phyloP scores from a whole-genome alignment of 2,329 filamentous ascomycete species.

The Cladosporium sp. region DNA sequence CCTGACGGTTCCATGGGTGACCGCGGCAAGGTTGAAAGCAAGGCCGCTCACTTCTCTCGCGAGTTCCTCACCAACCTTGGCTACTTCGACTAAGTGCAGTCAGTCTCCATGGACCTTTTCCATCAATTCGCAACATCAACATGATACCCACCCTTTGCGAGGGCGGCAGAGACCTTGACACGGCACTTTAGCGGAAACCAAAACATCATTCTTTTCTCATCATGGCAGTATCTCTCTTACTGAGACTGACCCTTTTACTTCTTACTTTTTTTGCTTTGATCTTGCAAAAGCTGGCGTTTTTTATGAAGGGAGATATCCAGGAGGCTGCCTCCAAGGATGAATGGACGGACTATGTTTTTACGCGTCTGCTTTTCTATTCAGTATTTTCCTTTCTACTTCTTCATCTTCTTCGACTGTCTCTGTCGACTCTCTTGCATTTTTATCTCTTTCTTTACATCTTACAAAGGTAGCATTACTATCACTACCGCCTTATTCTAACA shows the following conservation, averaged over 20 bases:
- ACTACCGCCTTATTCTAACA: background rate
- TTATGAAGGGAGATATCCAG: conserved; percentile 4
- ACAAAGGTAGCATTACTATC: background rate
- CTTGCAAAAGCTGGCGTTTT: conserved; percentile 11
- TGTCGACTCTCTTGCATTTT: conserved; percentile 1
- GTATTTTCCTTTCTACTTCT: conserved; percentile 6
- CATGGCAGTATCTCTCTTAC: background rate
- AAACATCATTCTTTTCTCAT: background rate
- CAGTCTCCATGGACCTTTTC: background rate
- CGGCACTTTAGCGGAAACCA: conserved; percentile 8
- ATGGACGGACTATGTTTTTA: background rate
- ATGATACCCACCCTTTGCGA: conserved; percentile 17
- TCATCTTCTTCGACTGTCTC: conserved; percentile 1
- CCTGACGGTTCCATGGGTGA: conserved; percentile 32
- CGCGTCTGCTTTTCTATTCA: background rate
- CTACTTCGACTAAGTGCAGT: conserved; percentile 27
- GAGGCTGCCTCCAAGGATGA: conserved; percentile 7
- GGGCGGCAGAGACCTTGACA: conserved; percentile 17
- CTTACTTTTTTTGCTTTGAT: background rate
- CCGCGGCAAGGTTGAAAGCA: conserved; percentile 30
- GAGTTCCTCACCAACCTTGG: conserved; percentile 36
- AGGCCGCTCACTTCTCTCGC: conserved; percentile 33
- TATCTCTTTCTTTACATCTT: background rate
- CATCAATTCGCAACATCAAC: background rate
- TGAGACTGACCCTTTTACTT: background rate